Evolutionary conservation across 495 filamentous ascomycete species (phyloP).

Genomic region (Baudoinia panamericana): DNA sequence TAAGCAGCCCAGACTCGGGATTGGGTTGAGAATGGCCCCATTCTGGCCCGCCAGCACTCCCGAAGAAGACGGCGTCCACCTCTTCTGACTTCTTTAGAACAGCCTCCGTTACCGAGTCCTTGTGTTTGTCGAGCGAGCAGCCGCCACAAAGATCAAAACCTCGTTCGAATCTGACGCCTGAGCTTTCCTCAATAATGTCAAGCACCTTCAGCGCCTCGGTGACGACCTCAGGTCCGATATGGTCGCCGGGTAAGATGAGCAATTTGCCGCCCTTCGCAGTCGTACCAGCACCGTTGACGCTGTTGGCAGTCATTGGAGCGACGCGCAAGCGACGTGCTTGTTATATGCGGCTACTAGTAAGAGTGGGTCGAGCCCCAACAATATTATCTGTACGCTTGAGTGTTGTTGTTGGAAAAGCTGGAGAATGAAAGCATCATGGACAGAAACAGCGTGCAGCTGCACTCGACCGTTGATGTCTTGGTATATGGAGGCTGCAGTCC

Average conservation of each 20-base stretch:
- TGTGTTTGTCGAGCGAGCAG: constrained; percentile 36
- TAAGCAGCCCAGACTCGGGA: constrained; percentile 36
- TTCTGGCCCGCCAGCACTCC: constrained; percentile 38
- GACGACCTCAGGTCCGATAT: constrained; percentile 44
- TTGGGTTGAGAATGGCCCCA: constrained; percentile 36
- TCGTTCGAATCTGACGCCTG: constrained; percentile 30
- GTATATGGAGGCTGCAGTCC: too few species aligned
- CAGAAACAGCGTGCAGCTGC: too few species aligned
- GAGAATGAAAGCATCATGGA: too few species aligned
- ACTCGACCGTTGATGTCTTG: too few species aligned
- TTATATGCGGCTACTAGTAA: too few species aligned
- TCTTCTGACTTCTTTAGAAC: constrained; percentile 33
- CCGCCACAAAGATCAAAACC: constrained; percentile 38
- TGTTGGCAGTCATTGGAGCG: too few species aligned
- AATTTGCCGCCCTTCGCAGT: constrained; percentile 30
- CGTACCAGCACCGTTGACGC: not conserved
- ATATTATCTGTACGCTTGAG: too few species aligned
- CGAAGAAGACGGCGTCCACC: constrained; percentile 37
- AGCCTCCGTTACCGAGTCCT: constrained; percentile 33
- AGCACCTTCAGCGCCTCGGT: constrained; percentile 41
- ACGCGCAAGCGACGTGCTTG: too few species aligned
- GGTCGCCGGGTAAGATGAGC: constrained; percentile 42
- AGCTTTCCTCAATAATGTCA: constrained; percentile 32
- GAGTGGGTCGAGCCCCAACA: too few species aligned
- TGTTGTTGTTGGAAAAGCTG: too few species aligned